Base-by-base conservation (phyloP, 1,284 basidiomycete species). In the Cutaneotrichosporon daszewskae region DNA sequence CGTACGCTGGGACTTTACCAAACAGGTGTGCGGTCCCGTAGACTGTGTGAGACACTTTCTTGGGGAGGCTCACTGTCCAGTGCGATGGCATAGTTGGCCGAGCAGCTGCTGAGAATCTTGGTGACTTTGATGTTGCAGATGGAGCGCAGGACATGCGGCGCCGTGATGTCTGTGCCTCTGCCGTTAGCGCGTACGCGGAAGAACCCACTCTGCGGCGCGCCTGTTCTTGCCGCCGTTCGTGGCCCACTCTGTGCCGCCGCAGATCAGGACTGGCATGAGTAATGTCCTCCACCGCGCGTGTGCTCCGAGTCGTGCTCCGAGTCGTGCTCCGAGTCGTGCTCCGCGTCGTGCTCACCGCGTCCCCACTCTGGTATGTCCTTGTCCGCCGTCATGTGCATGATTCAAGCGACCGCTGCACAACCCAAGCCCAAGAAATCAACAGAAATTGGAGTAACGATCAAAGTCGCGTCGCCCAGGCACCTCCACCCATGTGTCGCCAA, bases 111-210 rank as follows among this genome's bases (percentile, higher is more conserved):
- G 62, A 89, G 80, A 37, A 90, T 71, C 19, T 84, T 84, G 14
- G 74, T 71, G 18, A 78, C 76, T 61, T 83, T 80, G 71, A 94
- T 76, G 61, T 92, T 89, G 63, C 81, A 78, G 20, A 96, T 75
- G 1, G 87, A 86, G 41, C 92, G 85, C 28, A 95, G 77, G 60
- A 94, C 88, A 66, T 90, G 80, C 0, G 91, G 89, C 64, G 84
- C 79, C 35, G 82, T 77, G 5, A 96, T 77, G 74, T 95, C 89
- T 25, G 42, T 31, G n/a, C 38, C 32, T 19, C 66, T 55, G 52
- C 20, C n/a, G 3, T 29, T 17, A 20, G 19, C 37, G 33, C 17
- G 18, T 19, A 10, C 28, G 6, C 14, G 13, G 13, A 9, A n/a
- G 13, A 7, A n/a, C 28, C 5, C 7, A 31, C 28, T 31, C 28